Base-by-base conservation (phyloP, 2,329 filamentous ascomycete genomes). In the Hypoxylon sp. region DNA sequence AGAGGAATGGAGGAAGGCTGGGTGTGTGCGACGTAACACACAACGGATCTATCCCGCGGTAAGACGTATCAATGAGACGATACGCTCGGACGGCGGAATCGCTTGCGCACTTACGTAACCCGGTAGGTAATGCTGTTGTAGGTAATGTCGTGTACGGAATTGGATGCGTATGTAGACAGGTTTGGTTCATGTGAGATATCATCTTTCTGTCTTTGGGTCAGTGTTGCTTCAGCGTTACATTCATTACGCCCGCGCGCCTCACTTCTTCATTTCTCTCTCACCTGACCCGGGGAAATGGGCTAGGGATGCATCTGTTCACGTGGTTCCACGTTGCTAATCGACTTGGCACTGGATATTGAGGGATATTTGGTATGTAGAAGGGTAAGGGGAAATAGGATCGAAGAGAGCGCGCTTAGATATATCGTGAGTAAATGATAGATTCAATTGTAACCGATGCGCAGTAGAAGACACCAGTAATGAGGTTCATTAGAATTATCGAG, bases 181-280 rank as follows among this genome's bases (percentile, higher is more conserved):
- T n/a, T n/a, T n/a, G 29, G 51, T 16, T 27, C 51, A 37, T 39
- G 34, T 30, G 16, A 43, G 23, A 14, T 23, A 47, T 37, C 14
- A 41, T 9, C 16, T 25, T 25, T 5, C 12, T 39, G 25, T 50
- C 16, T 58, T 27, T 41, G 55, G 45, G 43, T 58, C 55, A 25
- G 46, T 51, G 55, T 37, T 21, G 34, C 55, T 43, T 14, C 46
- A 58, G 55, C 45, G 55, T 51, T 21, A 32, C 25, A 58, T 58
- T 39, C n/a, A 30, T 23, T 23, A 30, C 37, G 43, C 29, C 21
- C 30, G 14, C 43, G 16, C 30, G 54, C 43, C 43, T 58, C 55
- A 34, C 55, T 58, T 29, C 21, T n/a, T 43, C 55, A 43, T 41
- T 43, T 50, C 45, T 29, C 9, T 11, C 23, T 29, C 30, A n/a